Conservation (phyloP, 129 eudicot species). For the Ambrosia trifida region DNA sequence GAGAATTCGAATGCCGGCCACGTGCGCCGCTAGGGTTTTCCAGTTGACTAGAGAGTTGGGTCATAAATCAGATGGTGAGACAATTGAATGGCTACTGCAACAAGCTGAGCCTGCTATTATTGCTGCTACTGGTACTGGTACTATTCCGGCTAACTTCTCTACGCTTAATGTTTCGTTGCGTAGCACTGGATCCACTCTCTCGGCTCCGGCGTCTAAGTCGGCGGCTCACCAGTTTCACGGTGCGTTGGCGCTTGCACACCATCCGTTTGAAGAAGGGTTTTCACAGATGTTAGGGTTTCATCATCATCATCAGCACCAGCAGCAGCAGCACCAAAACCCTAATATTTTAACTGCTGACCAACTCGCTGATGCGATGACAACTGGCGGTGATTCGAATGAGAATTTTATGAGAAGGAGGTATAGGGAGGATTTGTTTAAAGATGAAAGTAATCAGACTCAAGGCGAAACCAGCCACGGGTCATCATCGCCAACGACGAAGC, state of each 20-base stretch:
- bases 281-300: constrained; percentile 81
- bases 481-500: constrained; percentile 57
- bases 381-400: constrained; percentile 42
- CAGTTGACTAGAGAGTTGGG: constrained; percentile 72
- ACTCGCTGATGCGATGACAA: constrained; percentile 46
- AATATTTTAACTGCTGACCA: constrained; percentile 56
- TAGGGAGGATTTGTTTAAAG: constrained; percentile 79
- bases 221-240: constrained; percentile 69
- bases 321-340: constrained; percentile 36
- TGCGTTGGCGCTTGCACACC: constrained; percentile 58
- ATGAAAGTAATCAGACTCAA: constrained; percentile 42
- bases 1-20: constrained; percentile 86
- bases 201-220: constrained; percentile 71
- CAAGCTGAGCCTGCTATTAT: constrained; percentile 78
- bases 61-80: constrained; percentile 75
- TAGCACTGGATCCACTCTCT: constrained; percentile 61
- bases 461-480: constrained; percentile 41
- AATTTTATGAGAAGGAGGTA: constrained; percentile 60
- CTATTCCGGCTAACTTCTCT: constrained; percentile 72
- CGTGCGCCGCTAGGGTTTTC: constrained; percentile 81
- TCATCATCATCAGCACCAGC: constrained; percentile 45
- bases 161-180: constrained; percentile 67
- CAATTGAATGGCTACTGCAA: constrained; percentile 76
- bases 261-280: constrained; percentile 62
- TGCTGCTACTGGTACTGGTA: constrained; percentile 79